Evolutionary conservation across 176 grass and related monocot species (phyloP).

Genomic region (Rhynchospora pubera): DNA sequence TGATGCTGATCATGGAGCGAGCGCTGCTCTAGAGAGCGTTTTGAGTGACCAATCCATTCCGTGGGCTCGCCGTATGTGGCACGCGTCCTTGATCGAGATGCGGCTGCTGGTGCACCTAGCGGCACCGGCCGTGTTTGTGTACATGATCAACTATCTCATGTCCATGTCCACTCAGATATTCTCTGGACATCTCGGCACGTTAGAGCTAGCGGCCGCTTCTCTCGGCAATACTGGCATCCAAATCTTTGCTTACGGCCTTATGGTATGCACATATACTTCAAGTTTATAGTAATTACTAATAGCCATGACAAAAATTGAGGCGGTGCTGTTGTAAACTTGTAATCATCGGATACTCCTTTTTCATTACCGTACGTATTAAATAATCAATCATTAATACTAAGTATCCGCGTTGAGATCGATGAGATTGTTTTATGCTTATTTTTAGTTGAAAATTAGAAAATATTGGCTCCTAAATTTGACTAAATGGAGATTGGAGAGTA

Average conservation of each 20-base stretch:
- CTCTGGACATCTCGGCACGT: slow-evolving; percentile 39
- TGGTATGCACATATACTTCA: slow-evolving; percentile 3
- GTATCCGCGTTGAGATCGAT: not conserved
- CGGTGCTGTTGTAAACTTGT: not conserved
- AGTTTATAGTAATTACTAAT: not conserved
- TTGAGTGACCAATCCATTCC: slow-evolving; percentile 32
- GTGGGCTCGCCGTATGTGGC: slow-evolving; percentile 18
- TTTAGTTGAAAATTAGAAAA: not conserved
- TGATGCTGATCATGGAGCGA: slow-evolving; percentile 12
- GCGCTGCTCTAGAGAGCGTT: slow-evolving; percentile 41
- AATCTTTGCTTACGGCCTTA: slow-evolving; percentile 39
- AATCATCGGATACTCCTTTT: not conserved
- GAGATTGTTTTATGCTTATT: not conserved
- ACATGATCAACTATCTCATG: slow-evolving; percentile 44
- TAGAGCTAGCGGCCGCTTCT: slow-evolving; percentile 38
- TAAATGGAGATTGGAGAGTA: not conserved
- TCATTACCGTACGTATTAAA: not conserved
- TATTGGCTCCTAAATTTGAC: not conserved
- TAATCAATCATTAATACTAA: not conserved
- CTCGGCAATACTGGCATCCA: slow-evolving; percentile 42
- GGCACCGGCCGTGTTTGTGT: slow-evolving; percentile 39
- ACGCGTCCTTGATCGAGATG: slow-evolving; percentile 37
- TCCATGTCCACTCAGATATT: slow-evolving; percentile 47
- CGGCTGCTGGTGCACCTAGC: slow-evolving; percentile 30
- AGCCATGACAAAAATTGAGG: not conserved